Percentiles rank a stretch among this genome's conserved stretches.
Conservation (phyloP, 2,329 filamentous ascomycete species). For the Orbilia quercus region DNA sequence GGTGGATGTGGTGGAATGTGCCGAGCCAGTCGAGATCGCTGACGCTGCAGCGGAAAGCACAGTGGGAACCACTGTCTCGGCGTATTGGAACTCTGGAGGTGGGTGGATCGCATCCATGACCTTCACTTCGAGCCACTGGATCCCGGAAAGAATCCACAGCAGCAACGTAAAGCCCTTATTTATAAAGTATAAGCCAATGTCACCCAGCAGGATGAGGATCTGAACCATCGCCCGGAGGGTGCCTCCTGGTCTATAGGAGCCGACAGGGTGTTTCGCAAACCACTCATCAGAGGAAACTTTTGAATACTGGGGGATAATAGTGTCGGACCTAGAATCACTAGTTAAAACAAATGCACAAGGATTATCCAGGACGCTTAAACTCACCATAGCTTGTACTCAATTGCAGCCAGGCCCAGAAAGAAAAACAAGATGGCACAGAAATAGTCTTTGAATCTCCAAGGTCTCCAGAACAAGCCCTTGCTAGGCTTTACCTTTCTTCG, state of each 20-base stretch:
- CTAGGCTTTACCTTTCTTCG: slow-evolving; percentile 10
- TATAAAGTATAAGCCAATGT: slow-evolving; percentile 9
- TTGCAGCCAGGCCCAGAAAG: slow-evolving; percentile 15
- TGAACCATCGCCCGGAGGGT: slow-evolving; percentile 43
- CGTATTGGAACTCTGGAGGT: slow-evolving; percentile 3
- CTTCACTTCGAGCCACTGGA: slow-evolving; percentile 45
- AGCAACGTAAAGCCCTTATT: slow-evolving; percentile 5
- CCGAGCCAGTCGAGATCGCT: neutral
- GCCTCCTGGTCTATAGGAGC: slow-evolving; percentile 36
- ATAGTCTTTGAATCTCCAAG: slow-evolving; percentile 47
- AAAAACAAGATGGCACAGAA: slow-evolving; percentile 40
- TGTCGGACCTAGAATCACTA: slow-evolving; percentile 44
- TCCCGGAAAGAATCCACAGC: slow-evolving; percentile 34
- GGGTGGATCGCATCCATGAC: slow-evolving; percentile 38
- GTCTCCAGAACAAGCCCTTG: slow-evolving; percentile 30
- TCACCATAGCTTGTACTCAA: slow-evolving; percentile 53
- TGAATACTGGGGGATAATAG: slow-evolving; percentile 52
- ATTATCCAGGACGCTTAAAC: slow-evolving; percentile 10
- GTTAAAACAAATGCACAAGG: slow-evolving; percentile 26
- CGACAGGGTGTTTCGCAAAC: slow-evolving; percentile 51
- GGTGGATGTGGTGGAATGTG: too few relatives aligned
- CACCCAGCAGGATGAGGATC: slow-evolving; percentile 22
- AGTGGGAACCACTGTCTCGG: neutral
- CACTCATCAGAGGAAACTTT: slow-evolving; percentile 51
- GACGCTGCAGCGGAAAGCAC: neutral